These are phyloP conservation scores for Macrocybe gigantea DNA, from an alignment of 768 basidiomycete genomes.

Conservation along the genomic window DNA sequence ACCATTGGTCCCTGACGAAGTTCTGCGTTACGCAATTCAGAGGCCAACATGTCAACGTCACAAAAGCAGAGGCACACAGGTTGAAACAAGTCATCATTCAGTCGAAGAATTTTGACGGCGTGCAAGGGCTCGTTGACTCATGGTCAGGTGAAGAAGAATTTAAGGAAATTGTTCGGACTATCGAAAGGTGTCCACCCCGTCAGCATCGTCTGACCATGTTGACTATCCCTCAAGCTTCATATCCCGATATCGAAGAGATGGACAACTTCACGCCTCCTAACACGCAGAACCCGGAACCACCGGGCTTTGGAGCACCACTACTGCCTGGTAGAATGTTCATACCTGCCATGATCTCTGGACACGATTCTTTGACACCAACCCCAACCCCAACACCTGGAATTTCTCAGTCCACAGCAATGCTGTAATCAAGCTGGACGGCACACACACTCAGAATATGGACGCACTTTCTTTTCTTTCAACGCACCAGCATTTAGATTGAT, in stretches of 20 bases:
- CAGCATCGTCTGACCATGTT: constrained; percentile 26
- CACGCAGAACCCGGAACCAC: constrained; percentile 56
- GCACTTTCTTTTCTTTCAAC: not conserved
- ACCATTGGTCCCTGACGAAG: constrained; percentile 82
- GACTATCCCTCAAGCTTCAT: not conserved
- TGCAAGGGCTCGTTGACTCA: constrained; percentile 43
- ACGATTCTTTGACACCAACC: constrained; percentile 42
- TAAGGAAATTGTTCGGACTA: constrained; percentile 42
- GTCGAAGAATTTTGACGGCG: constrained; percentile 57
- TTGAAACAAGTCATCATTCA: constrained; percentile 47
- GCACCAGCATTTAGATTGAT: not conserved
- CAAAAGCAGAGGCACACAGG: constrained; percentile 53
- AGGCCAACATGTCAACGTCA: constrained; percentile 47
- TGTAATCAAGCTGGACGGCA: not conserved
- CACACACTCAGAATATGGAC: not conserved
- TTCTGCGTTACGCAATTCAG: constrained; percentile 85
- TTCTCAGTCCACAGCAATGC: constrained; percentile 8
- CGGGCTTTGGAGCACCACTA: constrained; percentile 44
- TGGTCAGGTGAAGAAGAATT: constrained; percentile 64
- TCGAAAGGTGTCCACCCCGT: constrained; percentile 39
- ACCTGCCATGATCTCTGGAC: constrained; percentile 34
- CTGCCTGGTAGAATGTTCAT: constrained; percentile 31
- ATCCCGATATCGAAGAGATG: constrained; percentile 17
- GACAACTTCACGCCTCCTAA: constrained; percentile 38
- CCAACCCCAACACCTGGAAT: constrained; percentile 39